Evolutionary conservation across 2,329 filamentous ascomycete genomes (phyloP).

Genomic region (Colletotrichum sp.): DNA sequence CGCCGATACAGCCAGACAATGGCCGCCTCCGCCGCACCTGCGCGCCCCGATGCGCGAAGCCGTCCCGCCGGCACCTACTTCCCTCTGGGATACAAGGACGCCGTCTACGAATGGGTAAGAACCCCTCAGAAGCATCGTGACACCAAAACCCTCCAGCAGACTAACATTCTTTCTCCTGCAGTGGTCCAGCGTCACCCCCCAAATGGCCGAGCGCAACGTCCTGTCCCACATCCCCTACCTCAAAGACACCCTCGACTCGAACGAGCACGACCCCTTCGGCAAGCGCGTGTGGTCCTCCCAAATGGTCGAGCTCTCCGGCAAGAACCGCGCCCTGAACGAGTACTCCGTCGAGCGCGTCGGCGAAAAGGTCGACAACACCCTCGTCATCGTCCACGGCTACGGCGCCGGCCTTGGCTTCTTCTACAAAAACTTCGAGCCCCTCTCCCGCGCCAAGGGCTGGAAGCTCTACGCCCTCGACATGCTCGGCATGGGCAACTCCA

Average conservation of each 20-base stretch:
- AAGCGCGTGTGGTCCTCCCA: constrained; percentile 85
- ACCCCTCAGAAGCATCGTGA: not conserved
- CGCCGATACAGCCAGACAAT: constrained; percentile 20
- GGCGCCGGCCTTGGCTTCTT: constrained; percentile 96
- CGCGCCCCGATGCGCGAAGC: not conserved
- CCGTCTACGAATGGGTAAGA: constrained; percentile 87
- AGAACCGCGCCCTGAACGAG: constrained; percentile 88
- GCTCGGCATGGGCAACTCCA: constrained; percentile 35
- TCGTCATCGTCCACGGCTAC: constrained; percentile 97
- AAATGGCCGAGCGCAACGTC: constrained; percentile 85
- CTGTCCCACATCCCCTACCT: constrained; percentile 86
- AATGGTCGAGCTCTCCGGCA: constrained; percentile 84
- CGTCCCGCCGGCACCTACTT: constrained; percentile 61
- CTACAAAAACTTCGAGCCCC: constrained; percentile 94
- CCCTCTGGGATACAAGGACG: constrained; percentile 89
- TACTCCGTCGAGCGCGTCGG: constrained; percentile 86
- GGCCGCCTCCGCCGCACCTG: constrained; percentile 11
- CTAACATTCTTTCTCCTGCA: constrained; percentile 39
- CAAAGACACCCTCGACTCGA: constrained; percentile 64
- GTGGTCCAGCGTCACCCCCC: constrained; percentile 88
- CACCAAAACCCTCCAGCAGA: not conserved
- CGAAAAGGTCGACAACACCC: constrained; percentile 80
- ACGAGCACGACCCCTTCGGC: constrained; percentile 75
- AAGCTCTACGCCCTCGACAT: constrained; percentile 74
- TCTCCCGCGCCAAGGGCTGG: constrained; percentile 81